Conservation (phyloP, 768 basidiomycete genomes). For the Leccinum rimulosum region DNA sequence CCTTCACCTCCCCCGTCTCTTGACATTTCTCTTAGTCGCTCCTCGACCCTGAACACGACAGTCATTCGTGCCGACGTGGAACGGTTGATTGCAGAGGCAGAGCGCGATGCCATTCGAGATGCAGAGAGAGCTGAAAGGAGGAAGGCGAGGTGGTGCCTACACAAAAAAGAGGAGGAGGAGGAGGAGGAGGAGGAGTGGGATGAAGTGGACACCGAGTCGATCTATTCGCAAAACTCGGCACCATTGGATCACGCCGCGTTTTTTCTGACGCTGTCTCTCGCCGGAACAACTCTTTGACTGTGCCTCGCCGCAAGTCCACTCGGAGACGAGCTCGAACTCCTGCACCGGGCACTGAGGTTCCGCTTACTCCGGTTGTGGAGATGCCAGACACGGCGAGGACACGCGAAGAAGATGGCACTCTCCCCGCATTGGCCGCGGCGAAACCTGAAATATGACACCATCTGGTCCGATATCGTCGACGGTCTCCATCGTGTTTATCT, state of each 20-base stretch:
- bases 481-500: not conserved
- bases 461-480: conserved; percentile 10
- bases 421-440: conserved; percentile 1
- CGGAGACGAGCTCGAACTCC: conserved; percentile 3
- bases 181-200: not conserved
- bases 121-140: not conserved
- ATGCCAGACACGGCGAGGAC: conserved; percentile 6
- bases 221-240: conserved; percentile 28
- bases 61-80: conserved; percentile 4
- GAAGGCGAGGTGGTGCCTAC: not conserved
- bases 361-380: conserved; percentile 24
- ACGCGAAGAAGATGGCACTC: not conserved
- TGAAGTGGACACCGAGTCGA: conserved; percentile 8
- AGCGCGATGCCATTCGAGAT: conserved; percentile 14
- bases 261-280: conserved; percentile 4
- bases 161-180: not conserved
- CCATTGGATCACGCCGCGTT: conserved; percentile 10
- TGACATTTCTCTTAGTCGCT: not conserved
- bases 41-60: conserved; percentile 9
- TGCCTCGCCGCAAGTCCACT: conserved; percentile 11
- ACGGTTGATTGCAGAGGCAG: conserved; percentile 16
- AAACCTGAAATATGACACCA: conserved; percentile 5
- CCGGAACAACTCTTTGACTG: not conserved
- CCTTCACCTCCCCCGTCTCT: conserved; percentile 5
- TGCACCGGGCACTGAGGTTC: not conserved